Percentiles rank a stretch among this genome's conserved stretches.
These are phyloP conservation scores for Leptodermis oblonga DNA, from an alignment of 257 asterid species.

Conservation along the genomic window DNA sequence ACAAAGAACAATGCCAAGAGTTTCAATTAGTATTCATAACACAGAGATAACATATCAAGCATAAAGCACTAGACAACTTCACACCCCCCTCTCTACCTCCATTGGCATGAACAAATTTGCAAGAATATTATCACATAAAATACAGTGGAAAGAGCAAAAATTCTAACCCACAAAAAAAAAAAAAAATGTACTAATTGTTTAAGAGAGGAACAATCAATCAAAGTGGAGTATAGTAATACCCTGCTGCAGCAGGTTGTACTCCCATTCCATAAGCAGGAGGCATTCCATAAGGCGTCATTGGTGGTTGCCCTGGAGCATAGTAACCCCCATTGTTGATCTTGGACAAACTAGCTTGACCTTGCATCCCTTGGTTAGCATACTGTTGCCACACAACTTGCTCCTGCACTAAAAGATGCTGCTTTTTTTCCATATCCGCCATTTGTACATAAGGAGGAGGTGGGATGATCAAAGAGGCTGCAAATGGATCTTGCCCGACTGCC, in stretches of 20 bases:
- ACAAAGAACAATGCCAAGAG: slow-evolving; percentile 8
- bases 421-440: slow-evolving; percentile 84
- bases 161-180: slow-evolving; percentile 13
- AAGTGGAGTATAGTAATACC: slow-evolving; percentile 52
- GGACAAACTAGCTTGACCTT: slow-evolving; percentile 65
- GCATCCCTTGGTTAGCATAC: slow-evolving; percentile 71
- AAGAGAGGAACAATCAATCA: slow-evolving; percentile 31
- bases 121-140: slow-evolving; percentile 35
- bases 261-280: slow-evolving; percentile 60
- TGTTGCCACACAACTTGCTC: slow-evolving; percentile 85
- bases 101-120: slow-evolving; percentile 35
- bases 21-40: slow-evolving; percentile 14
- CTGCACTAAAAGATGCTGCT: slow-evolving; percentile 64
- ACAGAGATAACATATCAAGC: slow-evolving; percentile 25
- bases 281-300: slow-evolving; percentile 61
- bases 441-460: slow-evolving; percentile 83
- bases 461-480: slow-evolving; percentile 61
- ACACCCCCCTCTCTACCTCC: slow-evolving; percentile 29
- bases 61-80: slow-evolving; percentile 30
- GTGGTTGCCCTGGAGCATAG: slow-evolving; percentile 51
- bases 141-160: slow-evolving; percentile 25
- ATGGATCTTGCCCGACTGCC: slow-evolving; percentile 68
- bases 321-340: slow-evolving; percentile 60
- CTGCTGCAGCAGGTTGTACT: slow-evolving; percentile 44
- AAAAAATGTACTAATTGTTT: slow-evolving; percentile 21